These are phyloP conservation scores for Trapa bicornis DNA, from an alignment of 345 rosid genomes.

Conservation along the genomic window DNA sequence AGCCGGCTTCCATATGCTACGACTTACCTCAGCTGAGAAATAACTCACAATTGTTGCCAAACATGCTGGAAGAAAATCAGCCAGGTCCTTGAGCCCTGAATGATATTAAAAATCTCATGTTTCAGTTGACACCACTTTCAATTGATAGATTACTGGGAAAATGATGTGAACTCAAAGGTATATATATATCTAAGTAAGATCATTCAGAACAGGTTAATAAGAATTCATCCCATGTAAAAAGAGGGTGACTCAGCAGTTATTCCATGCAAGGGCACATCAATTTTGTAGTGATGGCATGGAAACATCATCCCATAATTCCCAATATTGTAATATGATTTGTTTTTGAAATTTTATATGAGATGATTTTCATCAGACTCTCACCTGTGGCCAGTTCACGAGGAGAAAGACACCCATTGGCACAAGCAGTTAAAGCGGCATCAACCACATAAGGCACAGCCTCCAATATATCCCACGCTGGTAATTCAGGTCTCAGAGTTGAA, in stretches of 20 bases:
- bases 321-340: too few relatives aligned
- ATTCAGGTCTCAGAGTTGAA: conserved; percentile 39
- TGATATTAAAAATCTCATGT: not conserved
- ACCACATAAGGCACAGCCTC: conserved; percentile 88
- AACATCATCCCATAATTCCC: too few relatives aligned
- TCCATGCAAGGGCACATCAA: too few relatives aligned
- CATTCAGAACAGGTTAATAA: not conserved
- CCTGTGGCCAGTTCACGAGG: conserved; percentile 98
- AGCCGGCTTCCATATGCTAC: conserved; percentile 92
- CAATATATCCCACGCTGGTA: conserved; percentile 95
- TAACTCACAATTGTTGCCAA: conserved; percentile 84
- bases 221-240: too few relatives aligned
- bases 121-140: not conserved
- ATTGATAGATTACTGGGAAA: not conserved
- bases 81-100: conserved; percentile 87
- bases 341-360: too few relatives aligned
- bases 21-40: conserved; percentile 91
- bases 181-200: not conserved
- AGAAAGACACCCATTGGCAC: conserved; percentile 86
- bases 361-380: conserved; percentile 16
- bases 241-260: too few relatives aligned
- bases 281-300: too few relatives aligned
- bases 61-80: conserved; percentile 93
- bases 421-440: conserved; percentile 92
- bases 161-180: not conserved